Evolutionary conservation across 345 rosid genomes (phyloP).

Genomic region (rapeseed (Brassica napus)): DNA sequence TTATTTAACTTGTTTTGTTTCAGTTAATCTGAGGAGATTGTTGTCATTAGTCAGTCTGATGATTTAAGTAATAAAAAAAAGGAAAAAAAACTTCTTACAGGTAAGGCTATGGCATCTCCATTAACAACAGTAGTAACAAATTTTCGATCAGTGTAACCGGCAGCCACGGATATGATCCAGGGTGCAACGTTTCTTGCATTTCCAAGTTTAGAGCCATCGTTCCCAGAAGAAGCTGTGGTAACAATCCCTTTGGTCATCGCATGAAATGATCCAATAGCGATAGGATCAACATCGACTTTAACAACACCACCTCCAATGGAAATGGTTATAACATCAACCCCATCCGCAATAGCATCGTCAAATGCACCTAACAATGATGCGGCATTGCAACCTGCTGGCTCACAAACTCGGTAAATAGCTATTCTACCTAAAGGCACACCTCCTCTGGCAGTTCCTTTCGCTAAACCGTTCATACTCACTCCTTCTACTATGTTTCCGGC

Average conservation of each 20-base stretch:
- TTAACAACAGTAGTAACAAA: constrained; percentile 51
- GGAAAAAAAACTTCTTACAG: constrained; percentile 22
- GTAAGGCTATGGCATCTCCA: constrained; percentile 47
- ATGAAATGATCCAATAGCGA: constrained; percentile 62
- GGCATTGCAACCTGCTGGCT: constrained; percentile 9
- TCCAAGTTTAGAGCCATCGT: constrained; percentile 45
- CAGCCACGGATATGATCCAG: constrained; percentile 68
- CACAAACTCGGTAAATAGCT: constrained; percentile 50
- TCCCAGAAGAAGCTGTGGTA: constrained; percentile 54
- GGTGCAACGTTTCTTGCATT: constrained; percentile 52
- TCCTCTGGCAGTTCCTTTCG: constrained; percentile 58
- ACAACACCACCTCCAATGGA: constrained; percentile 57
- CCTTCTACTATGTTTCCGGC: constrained; percentile 52
- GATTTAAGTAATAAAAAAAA: neutral
- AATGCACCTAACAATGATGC: constrained; percentile 30
- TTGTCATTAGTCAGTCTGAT: too few relatives aligned
- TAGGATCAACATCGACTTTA: constrained; percentile 43
- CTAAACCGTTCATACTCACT: constrained; percentile 50
- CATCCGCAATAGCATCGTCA: constrained; percentile 41
- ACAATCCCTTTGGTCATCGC: constrained; percentile 60
- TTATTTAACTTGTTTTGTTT: too few relatives aligned
- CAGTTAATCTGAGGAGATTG: too few relatives aligned
- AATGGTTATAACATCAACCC: constrained; percentile 74
- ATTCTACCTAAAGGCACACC: constrained; percentile 62
- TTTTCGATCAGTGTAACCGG: constrained; percentile 59